Percentiles rank a stretch among this genome's conserved stretches.
phyloP scores from a whole-genome alignment of 2,329 filamentous ascomycete species.

The Diaporthe ampelina region DNA sequence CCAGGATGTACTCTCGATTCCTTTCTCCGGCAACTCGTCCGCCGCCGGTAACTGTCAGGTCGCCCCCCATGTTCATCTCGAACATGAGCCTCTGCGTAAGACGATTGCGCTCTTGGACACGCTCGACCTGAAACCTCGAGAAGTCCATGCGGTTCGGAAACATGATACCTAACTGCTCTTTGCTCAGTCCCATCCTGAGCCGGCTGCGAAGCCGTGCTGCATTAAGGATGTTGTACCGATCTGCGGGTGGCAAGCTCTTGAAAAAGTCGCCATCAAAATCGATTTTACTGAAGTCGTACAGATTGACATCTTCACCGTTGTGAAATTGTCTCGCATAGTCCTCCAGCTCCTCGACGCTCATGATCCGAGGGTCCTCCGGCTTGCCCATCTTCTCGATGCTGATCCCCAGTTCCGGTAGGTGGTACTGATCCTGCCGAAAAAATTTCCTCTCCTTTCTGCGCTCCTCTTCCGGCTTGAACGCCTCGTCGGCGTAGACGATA shows the following conservation, averaged over 20 bases:
- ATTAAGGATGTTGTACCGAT: conserved; percentile 98
- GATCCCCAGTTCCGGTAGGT: conserved; percentile 87
- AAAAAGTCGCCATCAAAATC: conserved; percentile 98
- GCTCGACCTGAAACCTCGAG: conserved; percentile 94
- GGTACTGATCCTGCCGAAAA: conserved; percentile 93
- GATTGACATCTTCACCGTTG: conserved; percentile 88
- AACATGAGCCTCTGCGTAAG: conserved; percentile 96
- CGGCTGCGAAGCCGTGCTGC: conserved; percentile 90
- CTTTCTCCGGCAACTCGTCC: conserved; percentile 85
- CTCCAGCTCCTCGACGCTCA: conserved; percentile 95
- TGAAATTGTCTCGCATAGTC: conserved; percentile 95
- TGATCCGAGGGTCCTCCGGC: conserved; percentile 93
- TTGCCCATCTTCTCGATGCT: conserved; percentile 88
- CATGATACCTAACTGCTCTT: conserved; percentile 96
- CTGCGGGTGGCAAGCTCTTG: conserved; percentile 86
- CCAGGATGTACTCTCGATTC: conserved; percentile 93
- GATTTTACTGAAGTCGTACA: conserved; percentile 98
- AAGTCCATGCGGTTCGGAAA: conserved; percentile 98
- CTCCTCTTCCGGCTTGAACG: conserved; percentile 84
- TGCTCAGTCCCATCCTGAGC: conserved; percentile 94
- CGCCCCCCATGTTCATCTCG: conserved; percentile 89
- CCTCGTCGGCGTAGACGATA: conserved; percentile 91
- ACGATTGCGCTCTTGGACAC: conserved; percentile 92
- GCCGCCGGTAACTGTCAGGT: conserved; percentile 76
- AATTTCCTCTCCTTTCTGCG: conserved; percentile 82